phyloP scores from a whole-genome alignment of 2,329 filamentous ascomycete species.

The Dactylonectria macrodidyma region DNA sequence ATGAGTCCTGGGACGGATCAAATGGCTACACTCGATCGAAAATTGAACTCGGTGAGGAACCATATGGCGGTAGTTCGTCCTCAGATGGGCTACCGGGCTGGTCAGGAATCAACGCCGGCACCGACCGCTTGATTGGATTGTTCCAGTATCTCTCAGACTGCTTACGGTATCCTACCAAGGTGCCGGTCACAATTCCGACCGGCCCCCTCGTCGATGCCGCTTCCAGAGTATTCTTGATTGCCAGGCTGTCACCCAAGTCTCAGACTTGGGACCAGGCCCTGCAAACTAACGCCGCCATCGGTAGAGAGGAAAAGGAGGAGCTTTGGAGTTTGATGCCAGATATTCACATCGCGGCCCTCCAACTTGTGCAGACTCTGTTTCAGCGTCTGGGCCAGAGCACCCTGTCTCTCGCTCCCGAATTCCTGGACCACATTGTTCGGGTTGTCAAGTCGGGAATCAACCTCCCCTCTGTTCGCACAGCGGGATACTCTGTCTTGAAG shows the following conservation, averaged over 20 bases:
- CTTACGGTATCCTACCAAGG: conserved; percentile 75
- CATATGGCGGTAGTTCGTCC: conserved; percentile 62
- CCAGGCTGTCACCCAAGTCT: conserved; percentile 64
- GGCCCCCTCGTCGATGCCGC: conserved; percentile 78
- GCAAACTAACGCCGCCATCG: conserved; percentile 80
- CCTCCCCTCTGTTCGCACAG: conserved; percentile 68
- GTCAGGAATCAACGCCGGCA: conserved; percentile 81
- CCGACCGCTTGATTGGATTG: conserved; percentile 77
- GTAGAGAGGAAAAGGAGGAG: conserved; percentile 85
- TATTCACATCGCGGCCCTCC: conserved; percentile 80
- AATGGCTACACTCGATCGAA: conserved; percentile 62
- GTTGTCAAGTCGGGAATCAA: conserved; percentile 74
- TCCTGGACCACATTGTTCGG: conserved; percentile 80
- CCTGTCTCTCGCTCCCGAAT: conserved; percentile 72
- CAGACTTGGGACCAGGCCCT: conserved; percentile 65
- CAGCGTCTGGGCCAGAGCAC: conserved; percentile 71
- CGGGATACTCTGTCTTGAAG: conserved; percentile 72
- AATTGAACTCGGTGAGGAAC: conserved; percentile 62
- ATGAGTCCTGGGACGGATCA: conserved; percentile 85
- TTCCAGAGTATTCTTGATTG: conserved; percentile 78
- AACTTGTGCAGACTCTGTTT: conserved; percentile 71
- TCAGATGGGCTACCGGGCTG: conserved; percentile 75
- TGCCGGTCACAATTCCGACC: conserved; percentile 76
- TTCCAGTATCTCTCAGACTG: conserved; percentile 76
- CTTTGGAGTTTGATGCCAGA: conserved; percentile 81